Conservation (phyloP, 805 yeast species). For the Lipomyces sp. region DNA sequence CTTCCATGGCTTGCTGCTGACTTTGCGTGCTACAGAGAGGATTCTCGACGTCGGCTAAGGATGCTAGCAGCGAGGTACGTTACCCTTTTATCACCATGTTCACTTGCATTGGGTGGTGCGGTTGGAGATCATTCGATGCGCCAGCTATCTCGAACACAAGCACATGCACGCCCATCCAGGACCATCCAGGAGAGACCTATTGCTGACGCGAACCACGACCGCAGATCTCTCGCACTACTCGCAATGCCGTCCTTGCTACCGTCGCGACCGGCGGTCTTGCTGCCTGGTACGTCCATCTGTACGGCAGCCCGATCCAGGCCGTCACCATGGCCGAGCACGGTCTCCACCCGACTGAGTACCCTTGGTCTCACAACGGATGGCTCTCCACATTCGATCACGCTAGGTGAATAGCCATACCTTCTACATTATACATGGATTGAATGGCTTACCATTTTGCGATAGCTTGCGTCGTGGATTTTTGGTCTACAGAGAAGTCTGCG, state of each 20-base stretch:
- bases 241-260: constrained; percentile 41
- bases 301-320: constrained; percentile 70
- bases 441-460: neutral
- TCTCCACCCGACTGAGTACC: constrained; percentile 87
- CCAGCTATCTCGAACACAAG: neutral
- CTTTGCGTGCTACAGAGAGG: constrained; percentile 3
- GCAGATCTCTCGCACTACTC: constrained; percentile 18
- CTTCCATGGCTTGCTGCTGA: neutral
- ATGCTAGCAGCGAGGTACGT: constrained; percentile 12
- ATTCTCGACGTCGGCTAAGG: constrained; percentile 10
- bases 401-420: constrained; percentile 11
- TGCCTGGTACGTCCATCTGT: constrained; percentile 80
- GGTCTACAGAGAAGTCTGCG: constrained; percentile 98
- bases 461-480: constrained; percentile 95
- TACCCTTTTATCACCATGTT: no score
- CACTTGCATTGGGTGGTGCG: no score
- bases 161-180: neutral
- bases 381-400: constrained; percentile 42
- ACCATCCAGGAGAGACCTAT: no score
- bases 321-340: constrained; percentile 96
- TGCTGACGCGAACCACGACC: neutral
- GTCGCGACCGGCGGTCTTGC: constrained; percentile 74
- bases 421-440: neutral
- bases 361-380: constrained; percentile 94
- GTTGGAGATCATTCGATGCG: neutral